These are phyloP conservation scores for Plasmodium yoelii DNA, from an alignment of 169 alveolate genomes.

Conservation along the genomic window DNA sequence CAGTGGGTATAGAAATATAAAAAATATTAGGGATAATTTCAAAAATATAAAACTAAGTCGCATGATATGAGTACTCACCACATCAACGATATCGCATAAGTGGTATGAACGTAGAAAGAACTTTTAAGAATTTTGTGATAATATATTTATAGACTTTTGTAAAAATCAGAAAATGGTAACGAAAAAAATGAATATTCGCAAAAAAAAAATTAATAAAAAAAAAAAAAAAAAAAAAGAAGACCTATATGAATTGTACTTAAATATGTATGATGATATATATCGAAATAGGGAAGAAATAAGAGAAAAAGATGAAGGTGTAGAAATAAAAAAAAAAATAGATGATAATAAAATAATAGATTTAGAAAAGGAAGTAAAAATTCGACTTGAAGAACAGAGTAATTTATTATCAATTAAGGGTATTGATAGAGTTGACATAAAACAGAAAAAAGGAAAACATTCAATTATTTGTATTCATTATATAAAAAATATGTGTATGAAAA, in stretches of 20 bases:
- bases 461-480: conserved; percentile 95
- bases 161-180: too few species aligned
- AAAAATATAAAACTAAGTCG: too few species aligned
- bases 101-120: too few species aligned
- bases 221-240: conserved; percentile 21
- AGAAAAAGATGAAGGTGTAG: background rate
- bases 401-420: conserved; percentile 83
- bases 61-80: too few species aligned
- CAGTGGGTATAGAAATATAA: too few species aligned
- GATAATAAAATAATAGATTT: conserved; percentile 67
- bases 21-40: too few species aligned
- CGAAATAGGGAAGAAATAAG: background rate
- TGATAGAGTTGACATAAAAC: conserved; percentile 85
- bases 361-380: conserved; percentile 80
- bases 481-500: conserved; percentile 94
- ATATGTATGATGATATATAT: conserved; percentile 42
- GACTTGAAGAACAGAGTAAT: conserved; percentile 83
- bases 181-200: conserved; percentile 3
- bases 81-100: too few species aligned
- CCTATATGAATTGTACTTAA: conserved; percentile 44
- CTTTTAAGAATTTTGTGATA: too few species aligned
- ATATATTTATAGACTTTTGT: too few species aligned
- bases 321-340: background rate
- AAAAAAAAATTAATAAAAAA: conserved; percentile 1
- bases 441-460: conserved; percentile 90